Conservation (phyloP, 176 grass and related monocot species). For the Aegilops tauschii region DNA sequence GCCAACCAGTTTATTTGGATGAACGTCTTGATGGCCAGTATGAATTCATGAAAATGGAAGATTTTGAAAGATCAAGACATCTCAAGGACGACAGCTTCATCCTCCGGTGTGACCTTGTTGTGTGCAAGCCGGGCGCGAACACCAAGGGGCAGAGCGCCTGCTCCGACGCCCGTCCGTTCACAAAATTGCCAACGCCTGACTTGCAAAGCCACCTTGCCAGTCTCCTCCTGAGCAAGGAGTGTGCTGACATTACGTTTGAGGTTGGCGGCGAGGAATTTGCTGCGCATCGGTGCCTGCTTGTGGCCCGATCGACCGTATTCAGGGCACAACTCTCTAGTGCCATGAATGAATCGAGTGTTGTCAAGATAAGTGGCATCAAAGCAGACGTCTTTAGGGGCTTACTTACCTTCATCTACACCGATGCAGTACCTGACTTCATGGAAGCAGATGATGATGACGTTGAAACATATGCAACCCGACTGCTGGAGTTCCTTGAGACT, state of each 20-base stretch:
- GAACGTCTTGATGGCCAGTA: too few species aligned
- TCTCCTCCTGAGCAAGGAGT: neutral
- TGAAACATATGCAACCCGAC: neutral
- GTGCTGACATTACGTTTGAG: neutral
- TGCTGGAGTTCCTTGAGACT: neutral
- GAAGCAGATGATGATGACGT: neutral
- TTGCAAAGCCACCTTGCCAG: neutral
- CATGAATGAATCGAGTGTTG: neutral
- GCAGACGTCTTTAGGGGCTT: neutral
- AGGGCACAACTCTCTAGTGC: neutral
- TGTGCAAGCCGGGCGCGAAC: neutral
- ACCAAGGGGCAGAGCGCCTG: too few species aligned
- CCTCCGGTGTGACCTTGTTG: neutral
- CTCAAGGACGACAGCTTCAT: neutral
- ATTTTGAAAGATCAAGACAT: neutral
- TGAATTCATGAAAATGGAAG: neutral
- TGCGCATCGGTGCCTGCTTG: neutral
- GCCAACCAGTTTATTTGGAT: neutral
- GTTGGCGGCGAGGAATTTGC: neutral
- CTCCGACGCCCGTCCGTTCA: neutral
- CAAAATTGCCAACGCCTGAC: neutral
- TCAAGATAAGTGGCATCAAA: neutral
- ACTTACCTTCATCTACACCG: neutral
- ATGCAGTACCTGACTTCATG: neutral
- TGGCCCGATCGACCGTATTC: neutral